These are phyloP conservation scores for Stipa capillata DNA, from an alignment of 176 grass and related monocot genomes.

Conservation along the genomic window DNA sequence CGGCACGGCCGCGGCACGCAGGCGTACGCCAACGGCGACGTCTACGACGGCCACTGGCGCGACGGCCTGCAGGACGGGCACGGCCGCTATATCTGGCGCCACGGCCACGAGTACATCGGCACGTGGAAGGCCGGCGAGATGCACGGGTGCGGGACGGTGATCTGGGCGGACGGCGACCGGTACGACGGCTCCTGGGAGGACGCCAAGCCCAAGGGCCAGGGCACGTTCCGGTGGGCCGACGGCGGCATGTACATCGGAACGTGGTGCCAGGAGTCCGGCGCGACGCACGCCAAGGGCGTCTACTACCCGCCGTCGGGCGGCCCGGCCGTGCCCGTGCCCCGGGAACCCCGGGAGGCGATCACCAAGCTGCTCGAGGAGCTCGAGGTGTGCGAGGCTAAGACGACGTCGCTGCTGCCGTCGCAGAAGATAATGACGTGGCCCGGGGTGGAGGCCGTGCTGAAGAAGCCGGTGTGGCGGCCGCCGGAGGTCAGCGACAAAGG, in stretches of 20 bases:
- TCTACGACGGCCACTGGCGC: conserved; percentile 78
- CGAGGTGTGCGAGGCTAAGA: conserved; percentile 43
- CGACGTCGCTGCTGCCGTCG: conserved; percentile 63
- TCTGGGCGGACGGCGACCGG: conserved; percentile 55
- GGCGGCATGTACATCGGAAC: conserved; percentile 64
- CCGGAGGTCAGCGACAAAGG: conserved; percentile 19
- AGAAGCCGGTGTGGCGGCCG: conserved; percentile 51
- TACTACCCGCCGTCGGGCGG: conserved; percentile 64
- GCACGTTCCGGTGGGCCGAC: conserved; percentile 79
- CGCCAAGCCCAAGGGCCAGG: conserved; percentile 62
- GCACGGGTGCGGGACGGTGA: conserved; percentile 57
- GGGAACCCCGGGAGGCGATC: conserved; percentile 54
- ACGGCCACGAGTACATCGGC: conserved; percentile 70
- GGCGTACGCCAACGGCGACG: conserved; percentile 57
- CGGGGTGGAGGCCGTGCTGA: conserved; percentile 37
- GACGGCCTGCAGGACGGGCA: conserved; percentile 54
- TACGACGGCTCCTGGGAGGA: conserved; percentile 88
- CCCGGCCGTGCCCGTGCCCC: conserved; percentile 28
- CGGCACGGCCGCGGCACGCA: conserved; percentile 68
- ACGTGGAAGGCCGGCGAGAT: conserved; percentile 59
- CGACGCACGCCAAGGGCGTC: conserved; percentile 53
- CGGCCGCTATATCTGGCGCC: conserved; percentile 73
- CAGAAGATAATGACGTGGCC: conserved; percentile 75
- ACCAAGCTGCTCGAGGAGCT: conserved; percentile 38
- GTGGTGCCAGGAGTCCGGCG: conserved; percentile 46